phyloP scores from a whole-genome alignment of 2,329 filamentous ascomycete genomes.

The Sclerotinia trifoliorum region DNA sequence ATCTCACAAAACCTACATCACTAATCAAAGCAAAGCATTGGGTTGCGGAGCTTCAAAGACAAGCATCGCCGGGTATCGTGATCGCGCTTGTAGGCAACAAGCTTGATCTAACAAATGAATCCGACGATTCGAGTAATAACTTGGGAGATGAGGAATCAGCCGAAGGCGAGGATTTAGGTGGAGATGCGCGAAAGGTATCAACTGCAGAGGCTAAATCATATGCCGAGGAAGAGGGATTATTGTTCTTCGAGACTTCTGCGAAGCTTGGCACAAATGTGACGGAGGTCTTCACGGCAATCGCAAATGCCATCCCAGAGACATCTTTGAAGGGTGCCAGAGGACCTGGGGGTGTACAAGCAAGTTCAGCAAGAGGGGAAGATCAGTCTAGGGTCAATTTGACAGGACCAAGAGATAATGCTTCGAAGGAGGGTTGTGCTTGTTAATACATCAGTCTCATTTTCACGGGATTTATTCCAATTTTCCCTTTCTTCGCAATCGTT shows the following conservation, averaged over 20 bases:
- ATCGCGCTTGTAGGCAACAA: constrained; percentile 98
- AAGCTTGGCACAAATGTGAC: constrained; percentile 94
- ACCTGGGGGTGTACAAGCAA: constrained; percentile 56
- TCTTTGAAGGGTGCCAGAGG: constrained; percentile 86
- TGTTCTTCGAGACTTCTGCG: constrained; percentile 98
- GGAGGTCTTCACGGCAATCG: constrained; percentile 96
- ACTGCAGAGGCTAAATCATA: constrained; percentile 91
- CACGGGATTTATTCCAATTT: constrained; percentile 26
- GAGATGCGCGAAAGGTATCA: constrained; percentile 81
- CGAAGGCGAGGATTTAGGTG: constrained; percentile 59
- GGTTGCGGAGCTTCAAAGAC: constrained; percentile 95
- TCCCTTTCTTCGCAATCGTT: constrained; percentile 25
- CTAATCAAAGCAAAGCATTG: constrained; percentile 97
- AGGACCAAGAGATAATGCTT: constrained; percentile 67
- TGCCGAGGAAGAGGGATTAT: constrained; percentile 86
- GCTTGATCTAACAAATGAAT: constrained; percentile 76
- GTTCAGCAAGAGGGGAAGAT: constrained; percentile 61
- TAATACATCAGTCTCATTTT: constrained; percentile 43
- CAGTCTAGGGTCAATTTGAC: constrained; percentile 78
- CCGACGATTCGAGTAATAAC: constrained; percentile 48
- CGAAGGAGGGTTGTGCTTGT: constrained; percentile 91
- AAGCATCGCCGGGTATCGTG: constrained; percentile 93
- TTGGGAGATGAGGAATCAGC: constrained; percentile 47
- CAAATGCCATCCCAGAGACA: constrained; percentile 95
- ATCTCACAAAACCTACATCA: constrained; percentile 93